These are phyloP conservation scores for Fusarium begoniae DNA, from an alignment of 2,329 filamentous ascomycete species.

Conservation along the genomic window DNA sequence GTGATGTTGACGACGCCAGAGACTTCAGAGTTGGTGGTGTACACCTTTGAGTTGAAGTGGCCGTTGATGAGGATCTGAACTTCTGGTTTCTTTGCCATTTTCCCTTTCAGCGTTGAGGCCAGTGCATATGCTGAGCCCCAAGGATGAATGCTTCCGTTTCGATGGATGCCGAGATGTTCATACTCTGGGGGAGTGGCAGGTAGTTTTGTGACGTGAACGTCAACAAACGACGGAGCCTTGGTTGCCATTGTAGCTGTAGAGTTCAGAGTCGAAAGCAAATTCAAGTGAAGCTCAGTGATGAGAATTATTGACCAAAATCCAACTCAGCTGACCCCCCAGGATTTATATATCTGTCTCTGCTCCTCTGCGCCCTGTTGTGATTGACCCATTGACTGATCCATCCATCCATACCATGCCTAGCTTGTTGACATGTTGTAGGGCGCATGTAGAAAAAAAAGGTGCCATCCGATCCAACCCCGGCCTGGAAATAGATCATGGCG, in stretches of 20 bases:
- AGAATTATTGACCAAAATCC: neutral
- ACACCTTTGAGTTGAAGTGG: constrained; percentile 39
- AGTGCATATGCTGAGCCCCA: constrained; percentile 21
- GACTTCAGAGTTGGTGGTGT: constrained; percentile 37
- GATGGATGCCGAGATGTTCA: constrained; percentile 27
- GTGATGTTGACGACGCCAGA: constrained; percentile 32
- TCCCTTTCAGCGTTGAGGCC: constrained; percentile 9
- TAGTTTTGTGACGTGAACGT: constrained; percentile 21
- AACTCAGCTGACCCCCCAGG: neutral
- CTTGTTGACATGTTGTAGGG: constrained; percentile 36
- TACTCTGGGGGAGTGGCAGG: constrained; percentile 24
- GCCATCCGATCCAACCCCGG: constrained; percentile 26
- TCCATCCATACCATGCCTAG: constrained; percentile 13
- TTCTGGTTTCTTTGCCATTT: constrained; percentile 16
- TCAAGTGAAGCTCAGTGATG: neutral
- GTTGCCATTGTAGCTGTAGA: constrained; percentile 6
- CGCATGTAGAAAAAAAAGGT: neutral
- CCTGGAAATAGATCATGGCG: neutral
- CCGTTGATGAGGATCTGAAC: constrained; percentile 23
- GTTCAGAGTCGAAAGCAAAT: too few species aligned
- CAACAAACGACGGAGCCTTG: constrained; percentile 15
- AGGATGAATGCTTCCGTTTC: constrained; percentile 6
- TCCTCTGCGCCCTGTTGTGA: constrained; percentile 28
- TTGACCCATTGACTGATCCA: constrained; percentile 27
- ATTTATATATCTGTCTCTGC: constrained; percentile 1